phyloP scores from a whole-genome alignment of 148 eudicot genomes.

The Nepenthes gracilis region DNA sequence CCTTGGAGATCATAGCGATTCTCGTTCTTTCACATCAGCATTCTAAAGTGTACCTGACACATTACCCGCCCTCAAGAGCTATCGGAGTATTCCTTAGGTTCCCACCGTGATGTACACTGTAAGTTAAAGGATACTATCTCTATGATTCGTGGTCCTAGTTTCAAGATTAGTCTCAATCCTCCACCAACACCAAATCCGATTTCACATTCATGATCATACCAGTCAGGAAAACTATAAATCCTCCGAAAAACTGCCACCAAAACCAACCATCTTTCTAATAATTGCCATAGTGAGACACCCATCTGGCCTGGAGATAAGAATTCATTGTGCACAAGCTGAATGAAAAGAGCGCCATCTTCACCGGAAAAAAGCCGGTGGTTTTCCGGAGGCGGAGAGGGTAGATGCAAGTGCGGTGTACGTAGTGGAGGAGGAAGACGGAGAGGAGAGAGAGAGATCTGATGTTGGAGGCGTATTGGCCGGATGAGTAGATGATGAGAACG shows the following conservation, averaged over 20 bases:
- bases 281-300: slow-evolving; percentile 55
- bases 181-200: slow-evolving; percentile 48
- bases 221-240: slow-evolving; percentile 29
- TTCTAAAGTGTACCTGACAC: too few relatives aligned
- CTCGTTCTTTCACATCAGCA: too few relatives aligned
- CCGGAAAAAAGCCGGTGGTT: slow-evolving; percentile 32
- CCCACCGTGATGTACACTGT: too few relatives aligned
- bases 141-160: too few relatives aligned
- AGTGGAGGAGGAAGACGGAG: slow-evolving; percentile 64
- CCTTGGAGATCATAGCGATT: too few relatives aligned
- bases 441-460: slow-evolving; percentile 36
- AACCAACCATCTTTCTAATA: slow-evolving; percentile 33
- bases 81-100: too few relatives aligned
- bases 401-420: slow-evolving; percentile 53
- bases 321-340: slow-evolving; percentile 53
- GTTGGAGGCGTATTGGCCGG: slow-evolving; percentile 26
- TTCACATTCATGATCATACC: slow-evolving; percentile 63
- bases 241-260: slow-evolving; percentile 49
- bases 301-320: slow-evolving; percentile 54
- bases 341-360: slow-evolving; percentile 35
- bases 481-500: slow-evolving; percentile 45
- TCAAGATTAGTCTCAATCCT: too few relatives aligned
- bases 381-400: slow-evolving; percentile 58
- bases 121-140: too few relatives aligned
- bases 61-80: too few relatives aligned